Conservation (phyloP, 495 filamentous ascomycete genomes). For the Parachaetomium inaequale region DNA sequence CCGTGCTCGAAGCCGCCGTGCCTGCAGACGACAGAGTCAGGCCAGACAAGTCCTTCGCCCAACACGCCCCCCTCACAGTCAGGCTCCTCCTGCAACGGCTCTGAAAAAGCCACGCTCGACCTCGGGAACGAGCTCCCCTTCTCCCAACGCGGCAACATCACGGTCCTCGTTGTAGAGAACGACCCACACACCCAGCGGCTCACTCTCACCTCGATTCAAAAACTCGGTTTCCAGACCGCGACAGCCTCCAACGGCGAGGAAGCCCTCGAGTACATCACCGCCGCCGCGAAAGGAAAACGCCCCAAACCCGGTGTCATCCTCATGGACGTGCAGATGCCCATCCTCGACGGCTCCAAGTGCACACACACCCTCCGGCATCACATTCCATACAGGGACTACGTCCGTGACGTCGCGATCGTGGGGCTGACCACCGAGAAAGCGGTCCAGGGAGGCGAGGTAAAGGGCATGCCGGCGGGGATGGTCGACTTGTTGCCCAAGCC, state of each 20-base stretch:
- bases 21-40: not conserved
- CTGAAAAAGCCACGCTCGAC: not conserved
- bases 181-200: constrained; percentile 79
- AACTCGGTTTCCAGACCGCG: constrained; percentile 67
- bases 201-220: constrained; percentile 67
- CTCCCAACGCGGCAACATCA: constrained; percentile 51
- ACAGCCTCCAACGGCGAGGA: constrained; percentile 74
- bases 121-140: constrained; percentile 39
- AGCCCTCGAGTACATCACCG: constrained; percentile 62
- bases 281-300: constrained; percentile 35
- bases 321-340: constrained; percentile 86
- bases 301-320: constrained; percentile 70
- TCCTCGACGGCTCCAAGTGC: constrained; percentile 74
- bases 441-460: constrained; percentile 60
- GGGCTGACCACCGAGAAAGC: constrained; percentile 63
- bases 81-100: too few species aligned
- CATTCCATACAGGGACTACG: constrained; percentile 50
- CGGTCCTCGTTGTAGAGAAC: constrained; percentile 75
- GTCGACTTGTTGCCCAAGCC: too few species aligned
- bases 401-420: constrained; percentile 63
- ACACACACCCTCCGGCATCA: constrained; percentile 67
- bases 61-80: too few species aligned
- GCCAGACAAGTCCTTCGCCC: not conserved
- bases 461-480: constrained; percentile 71
- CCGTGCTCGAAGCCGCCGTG: constrained; percentile 14